Evolutionary conservation across 140 eudicot species (phyloP).

Genomic region (Senecio squalidus): DNA sequence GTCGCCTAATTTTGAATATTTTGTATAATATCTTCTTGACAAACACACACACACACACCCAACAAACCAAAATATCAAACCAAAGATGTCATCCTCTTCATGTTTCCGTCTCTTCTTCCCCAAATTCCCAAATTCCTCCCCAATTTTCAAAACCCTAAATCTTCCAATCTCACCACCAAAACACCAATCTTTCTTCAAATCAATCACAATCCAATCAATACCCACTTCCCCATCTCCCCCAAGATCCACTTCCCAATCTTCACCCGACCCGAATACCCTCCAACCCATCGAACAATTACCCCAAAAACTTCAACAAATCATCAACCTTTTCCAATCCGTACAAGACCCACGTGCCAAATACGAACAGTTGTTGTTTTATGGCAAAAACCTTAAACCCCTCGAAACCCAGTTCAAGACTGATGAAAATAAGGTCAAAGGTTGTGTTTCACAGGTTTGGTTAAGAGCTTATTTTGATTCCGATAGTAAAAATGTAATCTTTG

Average conservation of each 20-base stretch:
- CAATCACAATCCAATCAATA: neutral
- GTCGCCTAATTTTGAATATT: too few species aligned
- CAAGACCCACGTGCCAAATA: constrained; percentile 78
- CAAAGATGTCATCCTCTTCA: neutral
- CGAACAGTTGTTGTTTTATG: constrained; percentile 76
- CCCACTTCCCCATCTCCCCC: neutral
- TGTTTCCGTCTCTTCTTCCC: neutral
- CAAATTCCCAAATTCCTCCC: neutral
- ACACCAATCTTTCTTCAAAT: too few species aligned
- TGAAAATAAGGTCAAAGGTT: constrained; percentile 78
- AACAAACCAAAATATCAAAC: too few species aligned
- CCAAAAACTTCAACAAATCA: constrained; percentile 70
- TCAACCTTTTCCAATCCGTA: constrained; percentile 67
- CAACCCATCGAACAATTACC: constrained; percentile 26
- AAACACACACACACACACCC: too few species aligned
- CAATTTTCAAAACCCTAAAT: neutral
- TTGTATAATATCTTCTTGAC: too few species aligned
- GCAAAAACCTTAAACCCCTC: constrained; percentile 45
- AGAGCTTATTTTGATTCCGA: constrained; percentile 59
- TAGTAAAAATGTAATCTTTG: constrained; percentile 52
- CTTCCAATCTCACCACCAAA: neutral
- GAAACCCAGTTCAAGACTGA: constrained; percentile 46
- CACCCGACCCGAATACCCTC: constrained; percentile 24
- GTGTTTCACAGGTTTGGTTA: constrained; percentile 95
- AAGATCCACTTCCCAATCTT: neutral